phyloP scores from a whole-genome alignment of 1,139 yeast genomes.

The Casaregolazyma lundiana region DNA sequence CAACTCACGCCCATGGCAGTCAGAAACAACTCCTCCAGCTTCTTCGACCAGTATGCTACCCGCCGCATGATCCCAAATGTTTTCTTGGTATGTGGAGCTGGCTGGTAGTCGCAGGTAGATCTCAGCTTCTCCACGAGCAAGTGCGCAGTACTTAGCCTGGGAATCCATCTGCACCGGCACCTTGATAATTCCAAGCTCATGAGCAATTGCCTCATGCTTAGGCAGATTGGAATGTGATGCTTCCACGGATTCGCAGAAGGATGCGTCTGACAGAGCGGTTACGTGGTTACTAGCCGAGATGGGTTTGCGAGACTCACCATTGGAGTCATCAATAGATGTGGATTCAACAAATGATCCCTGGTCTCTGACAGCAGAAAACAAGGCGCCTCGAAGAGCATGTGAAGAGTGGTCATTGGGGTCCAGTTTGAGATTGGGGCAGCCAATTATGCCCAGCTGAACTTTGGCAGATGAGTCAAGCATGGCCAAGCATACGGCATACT shows the following conservation, averaged over 20 bases:
- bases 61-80: constrained; percentile 99
- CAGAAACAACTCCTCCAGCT: constrained; percentile 89
- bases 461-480: constrained; percentile 70
- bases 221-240: constrained; percentile 92
- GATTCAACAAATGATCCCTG: constrained; percentile 41
- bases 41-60: constrained; percentile 83
- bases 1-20: constrained; percentile 63
- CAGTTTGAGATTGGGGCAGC: constrained; percentile 76
- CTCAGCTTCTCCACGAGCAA: constrained; percentile 90
- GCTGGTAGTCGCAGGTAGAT: constrained; percentile 85
- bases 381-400: constrained; percentile 44
- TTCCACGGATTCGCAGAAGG: constrained; percentile 95
- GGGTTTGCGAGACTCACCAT: constrained; percentile 2
- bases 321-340: constrained; percentile 12
- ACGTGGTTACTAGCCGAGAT: constrained; percentile 32
- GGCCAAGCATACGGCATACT: constrained; percentile 93
- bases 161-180: constrained; percentile 64
- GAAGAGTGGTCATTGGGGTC: constrained; percentile 29
- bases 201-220: constrained; percentile 74
- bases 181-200: constrained; percentile 56
- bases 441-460: constrained; percentile 86
- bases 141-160: constrained; percentile 90
- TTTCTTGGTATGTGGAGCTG: constrained; percentile 71
- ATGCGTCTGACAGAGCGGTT: constrained; percentile 41
- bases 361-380: constrained; percentile 72